Evolutionary conservation across 805 yeast genomes (phyloP), one percentile per base, ranked within the genome.

Genomic region (Metschnikowia anglica): DNA sequence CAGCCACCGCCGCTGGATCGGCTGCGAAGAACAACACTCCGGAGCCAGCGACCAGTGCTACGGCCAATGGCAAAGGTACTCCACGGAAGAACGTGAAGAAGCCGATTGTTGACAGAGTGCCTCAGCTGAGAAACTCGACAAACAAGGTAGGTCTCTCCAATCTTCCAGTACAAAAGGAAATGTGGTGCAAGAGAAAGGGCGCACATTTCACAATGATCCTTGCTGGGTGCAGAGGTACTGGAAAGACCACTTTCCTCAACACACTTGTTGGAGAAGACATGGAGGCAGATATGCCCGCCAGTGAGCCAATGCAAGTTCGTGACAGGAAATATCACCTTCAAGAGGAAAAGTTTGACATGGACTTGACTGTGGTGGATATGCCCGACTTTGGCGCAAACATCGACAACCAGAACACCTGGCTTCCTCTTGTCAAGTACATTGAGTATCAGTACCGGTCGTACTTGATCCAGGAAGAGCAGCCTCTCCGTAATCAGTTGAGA

Each of bases 371-470:
- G 8, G 73, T 86, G 53, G 91, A 86, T 57, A 81, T 89, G 18
- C 88, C 70, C 2, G 90, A 88, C 0, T 87, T 83, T 63, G 93
- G 93, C 20, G 84, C 80, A 53, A 69, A 67, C 37, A 74, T 83
- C 47, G 79, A 89, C 66, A 85, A 60, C 46, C 61, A 55, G 18
- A 58, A 55, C 18, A 54, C 62, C 3, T 68, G 73, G 73, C 49
- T 53, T 10, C 64, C 70, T 1, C 68, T 87, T 39, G 76, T 79
- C 13, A 78, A 81, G 53, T 88, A 77, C 55, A 77, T 91, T 48
- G 97, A 90, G 60, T 86, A 83, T 51, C 91, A 87, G 63, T 83
- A 84, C 61, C 49, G 80, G 79, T 62, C 62, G 66, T 64, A 81
- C 77, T 74, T 79, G 39, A 55, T 79, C 49, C 96, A 87, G 66